phyloP scores from a whole-genome alignment of 495 filamentous ascomycete genomes.

The Schizothecium vesticola region DNA sequence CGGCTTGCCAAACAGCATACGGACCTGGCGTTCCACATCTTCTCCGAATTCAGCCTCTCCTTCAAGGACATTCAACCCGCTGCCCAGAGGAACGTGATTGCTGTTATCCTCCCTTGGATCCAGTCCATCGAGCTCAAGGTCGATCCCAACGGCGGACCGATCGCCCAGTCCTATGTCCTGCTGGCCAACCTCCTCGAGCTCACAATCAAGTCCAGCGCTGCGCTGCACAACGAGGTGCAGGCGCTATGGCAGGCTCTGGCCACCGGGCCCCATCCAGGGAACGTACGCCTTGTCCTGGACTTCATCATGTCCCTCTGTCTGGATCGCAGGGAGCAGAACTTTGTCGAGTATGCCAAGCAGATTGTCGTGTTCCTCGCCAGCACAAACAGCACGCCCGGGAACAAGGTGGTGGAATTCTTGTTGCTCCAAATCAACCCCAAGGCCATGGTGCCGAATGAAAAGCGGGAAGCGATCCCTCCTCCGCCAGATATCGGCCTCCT shows the following conservation, averaged over 20 bases:
- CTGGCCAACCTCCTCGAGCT: slow-evolving; percentile 95
- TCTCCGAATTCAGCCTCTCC: slow-evolving; percentile 87
- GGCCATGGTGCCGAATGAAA: slow-evolving; percentile 80
- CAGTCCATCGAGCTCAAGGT: slow-evolving; percentile 88
- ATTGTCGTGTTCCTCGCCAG: slow-evolving; percentile 92
- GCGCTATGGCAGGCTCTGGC: slow-evolving; percentile 96
- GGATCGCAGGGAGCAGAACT: slow-evolving; percentile 92
- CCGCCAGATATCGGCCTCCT: slow-evolving; percentile 69
- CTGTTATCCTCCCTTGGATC: slow-evolving; percentile 92
- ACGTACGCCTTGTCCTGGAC: slow-evolving; percentile 88
- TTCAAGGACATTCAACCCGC: slow-evolving; percentile 78
- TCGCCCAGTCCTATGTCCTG: slow-evolving; percentile 87
- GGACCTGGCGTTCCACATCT: slow-evolving; percentile 84
- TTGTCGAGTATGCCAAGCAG: slow-evolving; percentile 95
- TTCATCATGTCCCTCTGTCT: slow-evolving; percentile 92
- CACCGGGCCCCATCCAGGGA: slow-evolving; percentile 89
- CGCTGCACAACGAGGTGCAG: slow-evolving; percentile 92
- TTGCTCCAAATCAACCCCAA: slow-evolving; percentile 82
- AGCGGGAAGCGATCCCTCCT: slow-evolving; percentile 63
- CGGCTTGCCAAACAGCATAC: slow-evolving; percentile 81
- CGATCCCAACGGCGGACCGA: slow-evolving; percentile 90
- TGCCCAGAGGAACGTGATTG: slow-evolving; percentile 87
- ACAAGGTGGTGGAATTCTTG: slow-evolving; percentile 90
- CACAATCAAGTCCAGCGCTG: slow-evolving; percentile 82
- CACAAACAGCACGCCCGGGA: slow-evolving; percentile 69